These are phyloP conservation scores for Gossypium bickii DNA, from an alignment of 345 rosid genomes.

Conservation along the genomic window DNA sequence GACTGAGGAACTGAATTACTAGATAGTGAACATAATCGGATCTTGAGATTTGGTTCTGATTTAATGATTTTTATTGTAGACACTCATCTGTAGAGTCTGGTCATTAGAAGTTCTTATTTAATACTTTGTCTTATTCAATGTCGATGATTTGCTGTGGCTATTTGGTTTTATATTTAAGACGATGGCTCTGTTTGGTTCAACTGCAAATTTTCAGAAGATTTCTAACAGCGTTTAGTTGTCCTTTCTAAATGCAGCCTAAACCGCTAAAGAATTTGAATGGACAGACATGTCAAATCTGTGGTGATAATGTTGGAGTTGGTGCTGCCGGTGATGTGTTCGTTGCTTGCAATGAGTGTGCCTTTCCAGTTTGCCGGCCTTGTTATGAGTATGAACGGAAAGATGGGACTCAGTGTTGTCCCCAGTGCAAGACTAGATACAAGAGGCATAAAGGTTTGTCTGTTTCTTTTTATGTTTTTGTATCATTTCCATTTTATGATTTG, in stretches of 20 bases:
- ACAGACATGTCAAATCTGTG: slow-evolving; percentile 93
- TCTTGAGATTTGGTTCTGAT: background rate
- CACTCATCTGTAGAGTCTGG: background rate
- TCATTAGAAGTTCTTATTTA: background rate
- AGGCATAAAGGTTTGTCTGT: slow-evolving; percentile 73
- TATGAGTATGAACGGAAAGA: slow-evolving; percentile 98
- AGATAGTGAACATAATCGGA: background rate
- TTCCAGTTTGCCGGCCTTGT: slow-evolving; percentile 98
- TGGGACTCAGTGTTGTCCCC: slow-evolving; percentile 97
- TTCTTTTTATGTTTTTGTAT: background rate
- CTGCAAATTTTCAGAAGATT: background rate
- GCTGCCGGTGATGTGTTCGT: slow-evolving; percentile 74
- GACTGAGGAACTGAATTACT: background rate
- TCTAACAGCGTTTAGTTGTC: slow-evolving; percentile 19
- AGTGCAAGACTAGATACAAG: slow-evolving; percentile 97
- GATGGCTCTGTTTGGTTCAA: background rate
- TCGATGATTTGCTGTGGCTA: slow-evolving; percentile 2
- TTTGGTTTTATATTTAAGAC: background rate
- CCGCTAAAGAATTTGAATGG: slow-evolving; percentile 69
- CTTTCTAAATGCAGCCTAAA: slow-evolving; percentile 62
- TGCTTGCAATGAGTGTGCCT: slow-evolving; percentile 98
- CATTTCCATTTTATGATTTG: background rate
- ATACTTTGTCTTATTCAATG: background rate
- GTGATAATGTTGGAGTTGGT: slow-evolving; percentile 70
- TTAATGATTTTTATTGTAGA: background rate